phyloP scores from a whole-genome alignment of 2,329 filamentous ascomycete genomes.

The Aspergillus pseudoviridinutans region DNA sequence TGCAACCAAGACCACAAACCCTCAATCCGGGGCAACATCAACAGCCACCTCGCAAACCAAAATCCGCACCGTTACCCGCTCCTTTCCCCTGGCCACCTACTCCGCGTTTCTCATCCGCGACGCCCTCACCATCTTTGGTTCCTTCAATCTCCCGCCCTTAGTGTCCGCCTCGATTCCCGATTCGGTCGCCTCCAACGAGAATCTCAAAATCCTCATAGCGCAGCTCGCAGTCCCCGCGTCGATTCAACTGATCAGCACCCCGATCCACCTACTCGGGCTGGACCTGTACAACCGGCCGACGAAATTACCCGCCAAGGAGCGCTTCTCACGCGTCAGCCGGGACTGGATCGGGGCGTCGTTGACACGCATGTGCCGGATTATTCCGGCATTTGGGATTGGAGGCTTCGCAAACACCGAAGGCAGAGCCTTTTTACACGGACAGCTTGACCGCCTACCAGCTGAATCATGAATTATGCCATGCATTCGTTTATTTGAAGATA shows the following conservation, averaged over 20 bases:
- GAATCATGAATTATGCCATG: neutral
- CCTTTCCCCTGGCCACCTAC: conserved; percentile 46
- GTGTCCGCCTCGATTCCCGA: conserved; percentile 54
- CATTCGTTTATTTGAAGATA: neutral
- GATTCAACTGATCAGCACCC: conserved; percentile 74
- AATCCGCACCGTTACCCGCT: conserved; percentile 25
- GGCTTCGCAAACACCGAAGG: conserved; percentile 69
- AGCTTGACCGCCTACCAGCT: conserved; percentile 12
- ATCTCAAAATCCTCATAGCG: conserved; percentile 76
- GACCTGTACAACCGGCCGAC: conserved; percentile 73
- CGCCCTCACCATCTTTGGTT: conserved; percentile 72
- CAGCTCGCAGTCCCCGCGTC: conserved; percentile 76
- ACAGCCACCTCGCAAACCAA: conserved; percentile 8
- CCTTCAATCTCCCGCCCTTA: conserved; percentile 29
- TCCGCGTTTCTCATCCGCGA: conserved; percentile 73
- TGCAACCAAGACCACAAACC: conserved; percentile 1
- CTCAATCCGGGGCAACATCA: conserved; percentile 2
- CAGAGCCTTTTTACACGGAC: conserved; percentile 26
- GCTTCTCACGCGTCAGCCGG: conserved; percentile 59
- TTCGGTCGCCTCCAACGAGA: conserved; percentile 75
- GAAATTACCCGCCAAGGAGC: conserved; percentile 48
- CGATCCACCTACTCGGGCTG: conserved; percentile 75
- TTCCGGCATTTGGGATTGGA: conserved; percentile 83
- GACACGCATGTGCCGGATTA: conserved; percentile 75
- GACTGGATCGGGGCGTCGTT: conserved; percentile 72